phyloP scores from a whole-genome alignment of 768 basidiomycete species.

The Mycena filopes region DNA sequence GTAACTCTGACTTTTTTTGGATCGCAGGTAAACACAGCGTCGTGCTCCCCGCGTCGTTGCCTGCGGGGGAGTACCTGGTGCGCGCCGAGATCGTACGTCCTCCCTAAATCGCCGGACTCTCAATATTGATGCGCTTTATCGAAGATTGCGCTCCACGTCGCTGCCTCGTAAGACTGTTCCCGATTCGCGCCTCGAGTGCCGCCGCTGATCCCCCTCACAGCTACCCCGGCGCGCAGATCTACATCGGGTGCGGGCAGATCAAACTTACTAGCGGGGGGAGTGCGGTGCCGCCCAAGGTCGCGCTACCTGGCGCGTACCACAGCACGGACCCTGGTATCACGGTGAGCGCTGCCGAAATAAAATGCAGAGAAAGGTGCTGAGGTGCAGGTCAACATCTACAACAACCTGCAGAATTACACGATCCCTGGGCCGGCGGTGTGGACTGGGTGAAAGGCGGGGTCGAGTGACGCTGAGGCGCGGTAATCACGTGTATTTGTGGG shows the following conservation, averaged over 20 bases:
- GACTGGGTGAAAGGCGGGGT: constrained; percentile 9
- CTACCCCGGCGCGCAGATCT: constrained; percentile 64
- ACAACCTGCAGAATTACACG: constrained; percentile 57
- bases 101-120: constrained; percentile 22
- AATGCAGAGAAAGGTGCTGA: not conserved
- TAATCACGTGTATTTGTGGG: too few species aligned
- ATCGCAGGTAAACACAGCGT: constrained; percentile 53
- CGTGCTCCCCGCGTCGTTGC: constrained; percentile 56
- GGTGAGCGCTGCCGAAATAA: constrained; percentile 30
- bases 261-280: constrained; percentile 56
- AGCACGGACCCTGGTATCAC: constrained; percentile 62
- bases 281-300: constrained; percentile 58
- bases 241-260: constrained; percentile 63
- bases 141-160: constrained; percentile 40
- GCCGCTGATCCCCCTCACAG: constrained; percentile 39
- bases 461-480: too few species aligned
- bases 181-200: constrained; percentile 42
- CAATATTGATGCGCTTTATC: too few species aligned
- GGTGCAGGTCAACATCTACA: constrained; percentile 60
- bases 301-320: constrained; percentile 60
- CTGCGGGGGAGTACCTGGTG: constrained; percentile 61
- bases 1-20: too few species aligned
- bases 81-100: constrained; percentile 58
- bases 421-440: constrained; percentile 32
- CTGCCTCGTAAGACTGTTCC: not conserved